Evolutionary conservation across 176 grass and related monocot species (phyloP).

Genomic region (Phoenix roebelenii): DNA sequence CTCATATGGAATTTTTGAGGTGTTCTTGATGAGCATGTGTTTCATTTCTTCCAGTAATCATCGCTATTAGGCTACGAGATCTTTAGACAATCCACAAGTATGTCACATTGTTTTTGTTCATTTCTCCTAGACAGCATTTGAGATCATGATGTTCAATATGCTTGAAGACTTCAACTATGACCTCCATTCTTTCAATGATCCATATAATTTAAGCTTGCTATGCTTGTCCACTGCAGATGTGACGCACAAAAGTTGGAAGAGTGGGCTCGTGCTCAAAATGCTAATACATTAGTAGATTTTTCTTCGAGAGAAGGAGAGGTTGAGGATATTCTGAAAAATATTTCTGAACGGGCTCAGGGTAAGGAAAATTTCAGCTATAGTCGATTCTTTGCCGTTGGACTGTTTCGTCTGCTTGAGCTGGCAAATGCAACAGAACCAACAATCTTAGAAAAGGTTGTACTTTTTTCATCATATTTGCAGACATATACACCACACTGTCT

Average conservation of each 20-base stretch:
- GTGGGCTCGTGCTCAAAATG: conserved; percentile 77
- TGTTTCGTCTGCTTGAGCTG: conserved; percentile 94
- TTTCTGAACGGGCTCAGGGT: conserved; percentile 79
- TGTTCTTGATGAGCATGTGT: too few species aligned
- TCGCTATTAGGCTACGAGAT: too few species aligned
- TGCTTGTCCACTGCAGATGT: conserved; percentile 13
- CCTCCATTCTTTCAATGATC: neutral
- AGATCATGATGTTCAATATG: too few species aligned
- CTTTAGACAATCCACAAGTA: too few species aligned
- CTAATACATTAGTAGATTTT: conserved; percentile 63
- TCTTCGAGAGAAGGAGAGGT: conserved; percentile 81
- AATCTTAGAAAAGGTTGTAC: conserved; percentile 72
- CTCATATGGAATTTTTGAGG: too few species aligned
- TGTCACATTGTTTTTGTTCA: too few species aligned
- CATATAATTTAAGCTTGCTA: neutral
- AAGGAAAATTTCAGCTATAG: conserved; percentile 94
- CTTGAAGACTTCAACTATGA: neutral
- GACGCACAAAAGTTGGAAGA: conserved; percentile 74
- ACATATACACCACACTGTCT: neutral
- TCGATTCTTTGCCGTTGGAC: conserved; percentile 86
- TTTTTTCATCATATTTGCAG: conserved; percentile 17
- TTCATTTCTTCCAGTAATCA: too few species aligned
- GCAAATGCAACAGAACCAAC: conserved; percentile 90
- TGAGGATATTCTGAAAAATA: conserved; percentile 69
- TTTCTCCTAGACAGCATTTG: too few species aligned